Evolutionary conservation across 768 basidiomycete genomes (phyloP).

Genomic region (Suillus ampliporus): DNA sequence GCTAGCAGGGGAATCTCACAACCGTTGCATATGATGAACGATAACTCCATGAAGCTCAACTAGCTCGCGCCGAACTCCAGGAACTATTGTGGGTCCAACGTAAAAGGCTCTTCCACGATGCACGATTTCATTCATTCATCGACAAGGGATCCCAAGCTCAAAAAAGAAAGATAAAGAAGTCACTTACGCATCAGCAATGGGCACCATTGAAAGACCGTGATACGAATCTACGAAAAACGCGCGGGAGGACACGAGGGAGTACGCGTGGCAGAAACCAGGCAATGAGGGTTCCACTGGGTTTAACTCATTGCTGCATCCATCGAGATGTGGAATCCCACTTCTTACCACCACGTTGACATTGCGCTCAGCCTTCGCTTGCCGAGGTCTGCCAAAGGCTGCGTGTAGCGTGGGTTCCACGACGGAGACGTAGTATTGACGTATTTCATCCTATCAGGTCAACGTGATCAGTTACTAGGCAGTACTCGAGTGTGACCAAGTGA

Average conservation of each 20-base stretch:
- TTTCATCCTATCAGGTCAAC: slow-evolving; percentile 35
- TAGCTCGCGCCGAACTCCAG: neutral
- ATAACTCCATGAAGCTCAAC: neutral
- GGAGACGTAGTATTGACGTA: slow-evolving; percentile 39
- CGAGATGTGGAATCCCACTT: slow-evolving; percentile 7
- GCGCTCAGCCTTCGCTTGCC: slow-evolving; percentile 9
- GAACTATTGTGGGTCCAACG: neutral
- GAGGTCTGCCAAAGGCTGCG: slow-evolving; percentile 16
- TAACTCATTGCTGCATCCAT: slow-evolving; percentile 8
- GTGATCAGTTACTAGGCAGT: slow-evolving; percentile 22
- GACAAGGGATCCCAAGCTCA: neutral
- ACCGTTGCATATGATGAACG: neutral
- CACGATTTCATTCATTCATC: neutral
- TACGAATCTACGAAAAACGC: slow-evolving; percentile 85
- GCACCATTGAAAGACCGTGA: slow-evolving; percentile 83
- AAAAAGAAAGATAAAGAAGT: neutral
- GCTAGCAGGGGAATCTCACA: neutral
- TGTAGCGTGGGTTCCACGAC: slow-evolving; percentile 37
- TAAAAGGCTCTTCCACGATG: neutral
- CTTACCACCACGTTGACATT: neutral
- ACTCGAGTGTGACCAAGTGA: slow-evolving; percentile 14
- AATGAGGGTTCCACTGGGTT: slow-evolving; percentile 25
- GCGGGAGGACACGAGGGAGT: slow-evolving; percentile 76
- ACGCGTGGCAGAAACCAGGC: slow-evolving; percentile 41
- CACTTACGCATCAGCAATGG: slow-evolving; percentile 81